Percentiles rank a stretch among this genome's conserved stretches.
These are phyloP conservation scores for Colletotrichum acutatum DNA, from an alignment of 2,329 filamentous ascomycete genomes.

Conservation along the genomic window DNA sequence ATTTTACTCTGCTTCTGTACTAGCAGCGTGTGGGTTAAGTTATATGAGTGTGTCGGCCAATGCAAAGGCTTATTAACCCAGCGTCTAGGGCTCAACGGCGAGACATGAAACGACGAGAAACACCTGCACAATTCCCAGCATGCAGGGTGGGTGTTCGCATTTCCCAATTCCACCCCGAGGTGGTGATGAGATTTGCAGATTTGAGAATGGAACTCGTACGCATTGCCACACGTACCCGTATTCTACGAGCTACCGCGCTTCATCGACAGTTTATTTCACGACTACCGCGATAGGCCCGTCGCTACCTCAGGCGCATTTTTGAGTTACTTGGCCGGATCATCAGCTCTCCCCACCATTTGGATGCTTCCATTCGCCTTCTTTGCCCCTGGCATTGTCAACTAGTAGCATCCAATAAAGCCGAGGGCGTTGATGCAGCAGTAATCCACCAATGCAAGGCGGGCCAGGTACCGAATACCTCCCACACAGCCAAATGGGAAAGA, in stretches of 20 bases:
- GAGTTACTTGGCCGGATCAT: background rate
- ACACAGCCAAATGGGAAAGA: slow-evolving; percentile 19
- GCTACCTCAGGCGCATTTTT: background rate
- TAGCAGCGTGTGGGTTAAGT: slow-evolving; percentile 12
- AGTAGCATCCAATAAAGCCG: slow-evolving; percentile 16
- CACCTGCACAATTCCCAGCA: slow-evolving; percentile 5
- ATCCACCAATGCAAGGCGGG: slow-evolving; percentile 25
- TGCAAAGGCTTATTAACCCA: slow-evolving; percentile 13
- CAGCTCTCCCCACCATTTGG: slow-evolving; percentile 24
- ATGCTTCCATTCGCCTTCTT: slow-evolving; percentile 28
- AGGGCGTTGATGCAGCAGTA: slow-evolving; percentile 22
- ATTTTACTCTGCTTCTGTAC: background rate
- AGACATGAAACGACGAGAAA: slow-evolving; percentile 31
- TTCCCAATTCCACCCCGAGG: background rate
- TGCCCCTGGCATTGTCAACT: slow-evolving; percentile 11
- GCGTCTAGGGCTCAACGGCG: slow-evolving; percentile 6
- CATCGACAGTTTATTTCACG: background rate
- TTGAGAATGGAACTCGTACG: background rate
- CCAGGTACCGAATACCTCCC: slow-evolving; percentile 27
- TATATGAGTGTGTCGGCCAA: slow-evolving; percentile 10
- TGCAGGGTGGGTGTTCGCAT: slow-evolving; percentile 21
- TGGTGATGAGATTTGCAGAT: slow-evolving; percentile 14
- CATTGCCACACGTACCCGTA: slow-evolving; percentile 7
- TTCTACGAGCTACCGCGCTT: background rate
- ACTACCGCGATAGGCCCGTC: background rate